phyloP scores from a whole-genome alignment of 345 rosid genomes.

The Eucalyptus urophylla region DNA sequence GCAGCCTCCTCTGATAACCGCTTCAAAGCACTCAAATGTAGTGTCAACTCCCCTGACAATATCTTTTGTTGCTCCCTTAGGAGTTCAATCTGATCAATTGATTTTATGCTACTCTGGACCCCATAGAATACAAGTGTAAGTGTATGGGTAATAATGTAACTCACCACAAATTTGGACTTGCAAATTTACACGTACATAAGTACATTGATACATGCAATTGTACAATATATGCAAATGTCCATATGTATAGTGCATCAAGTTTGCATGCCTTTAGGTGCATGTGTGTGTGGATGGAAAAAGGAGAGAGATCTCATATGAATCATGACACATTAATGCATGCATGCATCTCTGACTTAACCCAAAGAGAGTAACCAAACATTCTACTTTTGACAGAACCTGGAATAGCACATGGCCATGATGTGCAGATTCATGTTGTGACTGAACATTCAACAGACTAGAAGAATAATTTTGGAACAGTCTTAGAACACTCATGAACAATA shows the following conservation, averaged over 20 bases:
- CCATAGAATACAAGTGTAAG: neutral
- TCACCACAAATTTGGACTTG: neutral
- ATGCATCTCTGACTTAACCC: neutral
- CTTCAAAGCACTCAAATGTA: conserved; percentile 82
- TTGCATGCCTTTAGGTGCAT: neutral
- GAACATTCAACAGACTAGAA: neutral
- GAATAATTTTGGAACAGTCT: neutral
- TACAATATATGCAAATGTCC: neutral
- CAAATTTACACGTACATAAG: neutral
- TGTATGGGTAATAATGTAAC: neutral
- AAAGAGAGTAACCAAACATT: neutral
- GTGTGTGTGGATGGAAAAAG: neutral
- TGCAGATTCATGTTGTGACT: neutral
- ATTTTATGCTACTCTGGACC: conserved; percentile 53
- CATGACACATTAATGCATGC: neutral
- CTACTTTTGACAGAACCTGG: neutral
- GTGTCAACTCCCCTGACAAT: conserved; percentile 76
- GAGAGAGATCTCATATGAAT: neutral
- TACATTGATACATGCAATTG: neutral
- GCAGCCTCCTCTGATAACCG: conserved; percentile 72
- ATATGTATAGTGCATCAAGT: neutral
- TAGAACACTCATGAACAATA: neutral
- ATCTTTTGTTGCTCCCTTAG: conserved; percentile 90
- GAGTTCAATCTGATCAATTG: conserved; percentile 78
- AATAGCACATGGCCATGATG: neutral